These are phyloP conservation scores for Candida michaelii DNA, from an alignment of 805 yeast species.

Conservation along the genomic window DNA sequence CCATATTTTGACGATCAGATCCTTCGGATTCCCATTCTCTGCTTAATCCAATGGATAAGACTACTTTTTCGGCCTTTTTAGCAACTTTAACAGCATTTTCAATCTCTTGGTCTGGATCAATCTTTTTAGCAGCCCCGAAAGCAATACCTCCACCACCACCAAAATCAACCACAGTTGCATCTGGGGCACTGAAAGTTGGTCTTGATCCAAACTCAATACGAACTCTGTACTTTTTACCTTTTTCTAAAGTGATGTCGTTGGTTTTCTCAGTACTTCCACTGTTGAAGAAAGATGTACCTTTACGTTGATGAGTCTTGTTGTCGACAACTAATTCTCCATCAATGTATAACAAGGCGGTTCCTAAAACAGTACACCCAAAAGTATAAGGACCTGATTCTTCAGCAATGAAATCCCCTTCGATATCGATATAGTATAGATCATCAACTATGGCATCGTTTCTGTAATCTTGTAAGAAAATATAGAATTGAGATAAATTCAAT, in stretches of 20 bases:
- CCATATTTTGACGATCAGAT: slow-evolving; percentile 28
- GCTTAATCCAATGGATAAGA: slow-evolving; percentile 27
- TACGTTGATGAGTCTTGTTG: slow-evolving; percentile 50
- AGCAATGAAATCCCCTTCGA: slow-evolving; percentile 45
- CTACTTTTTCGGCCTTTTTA: slow-evolving; percentile 27
- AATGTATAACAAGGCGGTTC: slow-evolving; percentile 55
- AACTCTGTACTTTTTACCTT: slow-evolving; percentile 45
- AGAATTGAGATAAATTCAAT: slow-evolving; percentile 19
- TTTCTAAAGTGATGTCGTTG: slow-evolving; percentile 35
- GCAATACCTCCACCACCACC: slow-evolving; percentile 23
- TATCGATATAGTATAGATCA: slow-evolving; percentile 40
- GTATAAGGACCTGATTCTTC: slow-evolving; percentile 48
- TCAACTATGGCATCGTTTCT: slow-evolving; percentile 16
- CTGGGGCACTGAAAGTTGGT: slow-evolving; percentile 17
- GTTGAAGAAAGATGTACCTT: slow-evolving; percentile 50
- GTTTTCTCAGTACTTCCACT: slow-evolving; percentile 51
- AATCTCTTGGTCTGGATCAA: slow-evolving; percentile 26
- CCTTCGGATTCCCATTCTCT: slow-evolving; percentile 35
- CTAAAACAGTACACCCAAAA: slow-evolving; percentile 51
- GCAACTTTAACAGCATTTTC: slow-evolving; percentile 26
- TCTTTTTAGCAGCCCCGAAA: slow-evolving; percentile 23
- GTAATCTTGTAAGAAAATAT: slow-evolving; percentile 24
- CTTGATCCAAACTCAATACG: slow-evolving; percentile 49
- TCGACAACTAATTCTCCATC: slow-evolving; percentile 55
- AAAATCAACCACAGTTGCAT: slow-evolving; percentile 16